Conservation (phyloP, 108 stramenopile genomes). For the Nitzschia putrida region DNA sequence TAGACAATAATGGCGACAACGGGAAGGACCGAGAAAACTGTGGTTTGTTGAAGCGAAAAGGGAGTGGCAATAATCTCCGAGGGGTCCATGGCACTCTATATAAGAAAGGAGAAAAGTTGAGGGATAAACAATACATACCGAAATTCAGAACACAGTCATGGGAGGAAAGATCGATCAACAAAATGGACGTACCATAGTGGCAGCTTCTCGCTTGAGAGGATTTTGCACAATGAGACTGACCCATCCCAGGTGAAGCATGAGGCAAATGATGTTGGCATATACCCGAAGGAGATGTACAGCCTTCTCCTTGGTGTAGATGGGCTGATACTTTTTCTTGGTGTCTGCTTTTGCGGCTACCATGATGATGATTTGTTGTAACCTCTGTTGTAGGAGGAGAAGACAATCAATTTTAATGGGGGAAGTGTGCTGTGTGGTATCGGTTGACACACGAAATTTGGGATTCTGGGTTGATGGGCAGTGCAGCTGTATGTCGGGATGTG, state of each 20-base stretch:
- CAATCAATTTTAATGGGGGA: no score
- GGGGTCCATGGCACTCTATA: constrained; percentile 33
- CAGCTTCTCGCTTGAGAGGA: constrained; percentile 2
- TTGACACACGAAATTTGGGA: no score
- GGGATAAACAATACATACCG: no score
- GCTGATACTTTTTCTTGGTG: not conserved
- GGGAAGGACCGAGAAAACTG: constrained; percentile 20
- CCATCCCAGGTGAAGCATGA: constrained; percentile 32
- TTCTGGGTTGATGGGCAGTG: no score
- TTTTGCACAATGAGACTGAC: constrained; percentile 24
- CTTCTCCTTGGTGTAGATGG: constrained; percentile 36
- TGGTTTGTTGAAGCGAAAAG: constrained; percentile 7
- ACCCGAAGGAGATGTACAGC: constrained; percentile 26
- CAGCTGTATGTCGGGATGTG: no score
- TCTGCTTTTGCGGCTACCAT: not conserved
- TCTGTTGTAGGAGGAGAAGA: not conserved
- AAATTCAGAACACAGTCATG: not conserved
- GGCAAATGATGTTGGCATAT: constrained; percentile 12
- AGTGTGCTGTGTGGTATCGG: no score
- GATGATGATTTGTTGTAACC: not conserved
- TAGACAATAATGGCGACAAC: constrained; percentile 17
- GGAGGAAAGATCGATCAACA: not conserved
- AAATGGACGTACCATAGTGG: constrained; percentile 28
- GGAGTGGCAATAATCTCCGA: constrained; percentile 31
- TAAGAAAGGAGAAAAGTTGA: no score